Conservation (phyloP, 768 basidiomycete genomes). For the Amanita subjunquillea region DNA sequence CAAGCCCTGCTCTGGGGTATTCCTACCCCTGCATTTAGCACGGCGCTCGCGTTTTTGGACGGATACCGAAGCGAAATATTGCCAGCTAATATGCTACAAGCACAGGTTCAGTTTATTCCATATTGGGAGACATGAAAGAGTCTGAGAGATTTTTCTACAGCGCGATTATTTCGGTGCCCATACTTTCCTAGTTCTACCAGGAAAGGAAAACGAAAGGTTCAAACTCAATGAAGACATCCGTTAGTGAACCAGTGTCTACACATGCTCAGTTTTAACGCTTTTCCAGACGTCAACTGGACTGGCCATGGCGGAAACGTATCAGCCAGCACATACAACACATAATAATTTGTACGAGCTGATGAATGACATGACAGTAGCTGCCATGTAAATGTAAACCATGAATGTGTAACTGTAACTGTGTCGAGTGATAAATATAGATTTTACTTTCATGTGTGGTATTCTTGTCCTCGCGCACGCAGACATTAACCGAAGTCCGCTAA, state of each 20-base stretch:
- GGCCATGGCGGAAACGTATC: conserved; percentile 95
- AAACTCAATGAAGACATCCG: conserved; percentile 80
- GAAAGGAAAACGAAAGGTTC: conserved; percentile 81
- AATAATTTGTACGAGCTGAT: conserved; percentile 9
- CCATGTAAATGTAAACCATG: not conserved
- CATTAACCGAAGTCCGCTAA: conserved; percentile 8
- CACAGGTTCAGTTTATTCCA: conserved; percentile 43
- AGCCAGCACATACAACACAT: conserved; percentile 71
- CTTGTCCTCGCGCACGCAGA: conserved; percentile 32
- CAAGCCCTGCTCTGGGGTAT: conserved; percentile 98
- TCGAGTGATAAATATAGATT: not conserved
- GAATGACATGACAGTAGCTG: not conserved
- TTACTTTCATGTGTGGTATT: conserved; percentile 57
- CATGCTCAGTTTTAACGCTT: not conserved
- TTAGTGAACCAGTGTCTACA: conserved; percentile 30
- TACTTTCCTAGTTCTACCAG: conserved; percentile 91
- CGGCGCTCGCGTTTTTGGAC: conserved; percentile 97
- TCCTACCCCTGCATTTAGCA: conserved; percentile 95
- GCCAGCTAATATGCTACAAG: conserved; percentile 92
- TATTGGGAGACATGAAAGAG: not conserved
- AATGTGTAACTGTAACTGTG: not conserved
- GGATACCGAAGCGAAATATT: conserved; percentile 94
- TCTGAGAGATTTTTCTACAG: conserved; percentile 21
- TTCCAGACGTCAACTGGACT: conserved; percentile 93
- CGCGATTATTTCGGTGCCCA: conserved; percentile 99